Evolutionary conservation across 345 rosid genomes (phyloP).

Genomic region (Eucalyptus curtisii): DNA sequence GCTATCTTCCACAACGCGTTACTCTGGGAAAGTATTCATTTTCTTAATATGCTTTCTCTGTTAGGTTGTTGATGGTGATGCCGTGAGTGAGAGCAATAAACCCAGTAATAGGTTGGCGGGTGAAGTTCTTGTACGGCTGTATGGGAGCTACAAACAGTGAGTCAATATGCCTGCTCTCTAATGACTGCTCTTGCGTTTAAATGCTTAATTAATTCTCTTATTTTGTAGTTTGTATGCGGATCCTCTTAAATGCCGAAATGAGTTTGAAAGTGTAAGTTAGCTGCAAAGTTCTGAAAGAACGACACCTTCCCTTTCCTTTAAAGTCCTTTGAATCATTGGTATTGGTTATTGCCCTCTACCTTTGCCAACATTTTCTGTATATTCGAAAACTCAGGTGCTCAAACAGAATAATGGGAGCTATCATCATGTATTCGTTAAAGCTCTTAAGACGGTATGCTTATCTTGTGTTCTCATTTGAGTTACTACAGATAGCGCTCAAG

Average conservation of each 20-base stretch:
- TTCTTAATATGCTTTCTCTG: background rate
- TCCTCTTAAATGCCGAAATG: constrained; percentile 14
- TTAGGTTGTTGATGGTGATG: constrained; percentile 32
- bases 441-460: constrained; percentile 27
- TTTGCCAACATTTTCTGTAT: background rate
- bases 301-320: background rate
- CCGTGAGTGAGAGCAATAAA: constrained; percentile 10
- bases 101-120: constrained; percentile 4
- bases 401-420: constrained; percentile 17
- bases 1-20: background rate
- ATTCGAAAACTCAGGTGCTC: constrained; percentile 14
- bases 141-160: constrained; percentile 41
- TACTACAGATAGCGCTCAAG: background rate
- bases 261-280: constrained; percentile 30
- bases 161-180: constrained; percentile 5
- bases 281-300: background rate
- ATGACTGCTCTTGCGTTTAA: background rate
- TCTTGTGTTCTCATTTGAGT: background rate
- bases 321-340: background rate
- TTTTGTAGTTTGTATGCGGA: constrained; percentile 28
- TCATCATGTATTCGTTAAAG: constrained; percentile 18
- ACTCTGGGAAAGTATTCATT: background rate
- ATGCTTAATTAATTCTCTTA: background rate
- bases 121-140: constrained; percentile 32
- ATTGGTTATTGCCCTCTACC: background rate